Base-by-base conservation (phyloP, 106 monocot genomes). In the Iris macrosiphon region DNA sequence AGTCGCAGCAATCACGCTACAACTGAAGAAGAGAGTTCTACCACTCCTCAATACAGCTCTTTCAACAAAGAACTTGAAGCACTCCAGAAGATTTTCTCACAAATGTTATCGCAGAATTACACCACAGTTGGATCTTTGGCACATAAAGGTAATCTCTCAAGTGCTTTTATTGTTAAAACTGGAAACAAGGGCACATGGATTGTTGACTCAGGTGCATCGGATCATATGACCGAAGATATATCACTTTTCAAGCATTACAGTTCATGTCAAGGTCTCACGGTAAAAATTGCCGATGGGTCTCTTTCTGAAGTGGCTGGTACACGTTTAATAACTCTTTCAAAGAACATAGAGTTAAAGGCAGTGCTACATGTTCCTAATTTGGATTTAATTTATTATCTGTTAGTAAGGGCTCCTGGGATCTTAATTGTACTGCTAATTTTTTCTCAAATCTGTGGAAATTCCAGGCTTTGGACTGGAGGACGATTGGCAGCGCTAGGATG, bases 221-320 rank as follows among this genome's bases (percentile, higher is more conserved):
- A 49, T 22, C 48, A 49, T 49, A 49, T 49, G 7, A 49, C 21
- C 9, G n/a, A 20, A 20, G 48, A 22, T 22, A 19, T 16, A 13
- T n/a, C 44, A 45, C 44, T 45, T n/a, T 45, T 45, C 44, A 45
- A 45, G 16, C 12, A 7, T 7, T 49, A 49, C 21, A 49, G 21
- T 18, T 21, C 3, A 49, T 49, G 48, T 49, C 21, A 23, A 49
- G 48, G 21, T 8, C n/a, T 22, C 12, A 19, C 21, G 21, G 20
- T 49, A 23, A 21, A 49, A 49, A 49, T 43, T 49, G 20, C 48
- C 22, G 48, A 49, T 49, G 48, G 48, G 21, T 49, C 48, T 23
- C 12, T 49, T 23, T 49, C 12, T 49, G 11, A 49, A 49, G 48
- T 49, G 21, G 23, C 21, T 49, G 12, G 48, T 19, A 49, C 21